Conservation (phyloP, 257 asterid genomes). For the Solanum verrucosum region DNA sequence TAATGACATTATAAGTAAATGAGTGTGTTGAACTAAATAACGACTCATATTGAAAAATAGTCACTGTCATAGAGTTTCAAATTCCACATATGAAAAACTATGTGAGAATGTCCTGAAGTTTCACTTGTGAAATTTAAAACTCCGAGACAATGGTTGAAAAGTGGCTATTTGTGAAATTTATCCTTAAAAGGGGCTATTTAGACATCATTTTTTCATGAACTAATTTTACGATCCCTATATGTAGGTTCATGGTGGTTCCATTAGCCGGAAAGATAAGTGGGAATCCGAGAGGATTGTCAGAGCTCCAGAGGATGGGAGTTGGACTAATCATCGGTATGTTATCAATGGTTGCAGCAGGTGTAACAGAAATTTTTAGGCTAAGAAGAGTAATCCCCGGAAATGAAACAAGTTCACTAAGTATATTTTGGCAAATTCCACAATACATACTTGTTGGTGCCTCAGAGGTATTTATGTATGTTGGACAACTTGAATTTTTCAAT, state of each 20-base stretch:
- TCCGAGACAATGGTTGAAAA: no score
- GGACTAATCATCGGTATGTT: constrained; percentile 61
- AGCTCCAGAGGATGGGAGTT: constrained; percentile 81
- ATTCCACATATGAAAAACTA: not conserved
- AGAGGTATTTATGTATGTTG: constrained; percentile 80
- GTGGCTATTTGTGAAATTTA: not conserved
- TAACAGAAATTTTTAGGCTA: constrained; percentile 39
- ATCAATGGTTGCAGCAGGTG: constrained; percentile 60
- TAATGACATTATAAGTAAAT: not conserved
- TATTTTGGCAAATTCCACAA: constrained; percentile 74
- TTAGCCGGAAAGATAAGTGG: constrained; percentile 26
- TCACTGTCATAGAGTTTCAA: not conserved
- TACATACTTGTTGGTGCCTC: constrained; percentile 71
- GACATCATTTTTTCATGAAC: not conserved
- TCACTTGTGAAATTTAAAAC: not conserved
- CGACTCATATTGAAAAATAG: not conserved
- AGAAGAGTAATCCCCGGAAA: constrained; percentile 20
- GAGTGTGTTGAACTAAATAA: not conserved
- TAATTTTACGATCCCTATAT: not conserved
- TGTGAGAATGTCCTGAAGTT: not conserved
- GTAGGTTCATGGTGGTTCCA: constrained; percentile 38
- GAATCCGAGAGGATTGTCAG: constrained; percentile 51
- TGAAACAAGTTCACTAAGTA: constrained; percentile 30
- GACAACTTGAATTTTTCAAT: constrained; percentile 65
- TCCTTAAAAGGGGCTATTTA: not conserved